Conservation (phyloP, 2,329 filamentous ascomycete genomes). For the Monilinia polystroma region DNA sequence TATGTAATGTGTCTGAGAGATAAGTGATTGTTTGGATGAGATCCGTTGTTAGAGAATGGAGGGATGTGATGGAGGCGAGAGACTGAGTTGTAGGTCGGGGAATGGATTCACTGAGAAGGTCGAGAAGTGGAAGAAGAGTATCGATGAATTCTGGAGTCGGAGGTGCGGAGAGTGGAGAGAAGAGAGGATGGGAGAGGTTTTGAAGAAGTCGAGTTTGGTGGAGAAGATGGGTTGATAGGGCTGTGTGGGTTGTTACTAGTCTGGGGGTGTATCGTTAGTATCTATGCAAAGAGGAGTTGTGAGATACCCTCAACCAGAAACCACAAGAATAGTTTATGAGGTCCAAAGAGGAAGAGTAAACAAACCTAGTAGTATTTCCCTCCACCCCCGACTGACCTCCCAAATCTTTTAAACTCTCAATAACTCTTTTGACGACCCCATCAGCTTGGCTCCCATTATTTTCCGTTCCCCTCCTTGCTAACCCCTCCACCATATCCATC, state of each 20-base stretch:
- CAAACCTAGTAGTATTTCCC: constrained; percentile 67
- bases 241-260: constrained; percentile 72
- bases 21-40: constrained; percentile 79
- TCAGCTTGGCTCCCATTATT: constrained; percentile 64
- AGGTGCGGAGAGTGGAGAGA: constrained; percentile 65
- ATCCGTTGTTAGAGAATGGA: constrained; percentile 70
- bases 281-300: neutral
- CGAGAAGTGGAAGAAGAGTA: constrained; percentile 65
- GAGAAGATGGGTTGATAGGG: constrained; percentile 69
- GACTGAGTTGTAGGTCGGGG: constrained; percentile 62
- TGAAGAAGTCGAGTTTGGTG: constrained; percentile 76
- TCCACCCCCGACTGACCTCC: constrained; percentile 71
- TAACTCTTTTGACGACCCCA: constrained; percentile 66
- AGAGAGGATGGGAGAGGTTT: constrained; percentile 66
- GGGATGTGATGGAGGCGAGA: constrained; percentile 63
- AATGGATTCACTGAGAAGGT: constrained; percentile 64
- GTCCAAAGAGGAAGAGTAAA: constrained; percentile 15
- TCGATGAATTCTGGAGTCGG: constrained; percentile 66
- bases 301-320: neutral
- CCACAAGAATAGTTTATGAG: too few relatives aligned
- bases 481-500: constrained; percentile 70
- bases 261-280: constrained; percentile 44
- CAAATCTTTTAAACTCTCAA: constrained; percentile 68
- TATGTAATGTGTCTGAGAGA: constrained; percentile 87
- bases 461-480: constrained; percentile 65